phyloP scores from a whole-genome alignment of 2,329 filamentous ascomycete genomes.

The Arthrobotrys sphaeroides region DNA sequence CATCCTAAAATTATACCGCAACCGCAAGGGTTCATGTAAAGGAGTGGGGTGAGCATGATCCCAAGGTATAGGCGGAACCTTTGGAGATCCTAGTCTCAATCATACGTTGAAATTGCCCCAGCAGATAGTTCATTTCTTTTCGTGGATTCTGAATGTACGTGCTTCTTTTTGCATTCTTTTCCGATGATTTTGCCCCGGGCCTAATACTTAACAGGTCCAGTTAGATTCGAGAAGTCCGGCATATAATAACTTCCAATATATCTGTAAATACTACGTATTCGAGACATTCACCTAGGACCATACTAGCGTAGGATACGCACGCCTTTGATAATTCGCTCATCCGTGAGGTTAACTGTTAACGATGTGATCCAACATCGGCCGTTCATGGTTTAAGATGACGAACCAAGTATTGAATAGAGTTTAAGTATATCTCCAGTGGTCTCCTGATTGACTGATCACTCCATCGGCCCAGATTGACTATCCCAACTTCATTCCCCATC shows the following conservation, averaged over 20 bases:
- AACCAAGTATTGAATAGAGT: slow-evolving; percentile 9
- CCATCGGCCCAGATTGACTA: background rate
- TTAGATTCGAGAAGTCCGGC: background rate
- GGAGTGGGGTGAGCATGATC: background rate
- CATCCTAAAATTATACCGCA: slow-evolving; percentile 4
- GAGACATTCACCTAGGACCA: slow-evolving; percentile 13
- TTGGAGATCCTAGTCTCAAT: background rate
- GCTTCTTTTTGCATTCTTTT: background rate
- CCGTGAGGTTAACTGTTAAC: background rate
- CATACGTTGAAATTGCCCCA: background rate
- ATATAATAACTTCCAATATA: slow-evolving; percentile 21
- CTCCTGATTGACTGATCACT: slow-evolving; percentile 12
- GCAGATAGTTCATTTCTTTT: background rate
- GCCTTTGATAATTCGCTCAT: slow-evolving; percentile 8
- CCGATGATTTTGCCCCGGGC: background rate
- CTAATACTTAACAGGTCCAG: background rate
- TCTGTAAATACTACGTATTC: slow-evolving; percentile 6
- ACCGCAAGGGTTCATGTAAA: background rate
- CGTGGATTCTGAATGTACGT: background rate
- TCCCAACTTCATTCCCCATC: slow-evolving; percentile 7
- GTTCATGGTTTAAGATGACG: slow-evolving; percentile 17
- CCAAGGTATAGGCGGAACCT: background rate
- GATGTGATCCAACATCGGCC: background rate
- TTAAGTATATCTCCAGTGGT: background rate
- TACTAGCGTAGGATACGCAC: background rate